These are phyloP conservation scores for Eucalyptus tenuipes DNA, from an alignment of 345 rosid genomes.

Conservation along the genomic window DNA sequence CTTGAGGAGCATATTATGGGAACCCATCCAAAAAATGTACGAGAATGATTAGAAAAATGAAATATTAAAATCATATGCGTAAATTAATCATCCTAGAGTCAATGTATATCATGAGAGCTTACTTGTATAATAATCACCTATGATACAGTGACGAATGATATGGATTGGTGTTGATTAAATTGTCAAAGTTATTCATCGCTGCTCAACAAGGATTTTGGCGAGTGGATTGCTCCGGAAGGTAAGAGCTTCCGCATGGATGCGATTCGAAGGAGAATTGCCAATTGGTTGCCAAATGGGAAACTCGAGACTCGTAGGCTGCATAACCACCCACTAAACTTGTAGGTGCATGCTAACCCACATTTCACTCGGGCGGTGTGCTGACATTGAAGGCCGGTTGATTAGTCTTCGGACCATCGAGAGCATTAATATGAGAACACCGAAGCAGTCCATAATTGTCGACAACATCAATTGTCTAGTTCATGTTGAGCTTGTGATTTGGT, in stretches of 20 bases:
- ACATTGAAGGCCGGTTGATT: fast-evolving
- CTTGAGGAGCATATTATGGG: neutral
- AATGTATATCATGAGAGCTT: neutral
- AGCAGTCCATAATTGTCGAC: neutral
- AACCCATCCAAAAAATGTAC: neutral
- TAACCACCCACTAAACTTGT: neutral
- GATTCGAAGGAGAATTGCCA: neutral
- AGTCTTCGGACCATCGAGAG: neutral
- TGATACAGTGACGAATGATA: neutral
- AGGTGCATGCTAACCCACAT: neutral
- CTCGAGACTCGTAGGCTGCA: neutral
- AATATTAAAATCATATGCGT: neutral
- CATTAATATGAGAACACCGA: neutral
- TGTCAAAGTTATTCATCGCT: neutral
- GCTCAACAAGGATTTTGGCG: neutral
- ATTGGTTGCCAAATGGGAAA: neutral
- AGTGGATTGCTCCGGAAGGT: neutral
- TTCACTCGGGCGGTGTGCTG: too few relatives aligned
- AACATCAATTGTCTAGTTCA: fast-evolving
- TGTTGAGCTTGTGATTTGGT: neutral
- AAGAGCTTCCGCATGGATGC: neutral
- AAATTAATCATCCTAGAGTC: neutral
- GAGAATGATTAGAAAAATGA: neutral
- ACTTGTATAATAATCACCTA: neutral
- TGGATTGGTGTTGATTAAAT: neutral